Conservation (phyloP, 306 rosid genomes). For the Arachis hypogaea region DNA sequence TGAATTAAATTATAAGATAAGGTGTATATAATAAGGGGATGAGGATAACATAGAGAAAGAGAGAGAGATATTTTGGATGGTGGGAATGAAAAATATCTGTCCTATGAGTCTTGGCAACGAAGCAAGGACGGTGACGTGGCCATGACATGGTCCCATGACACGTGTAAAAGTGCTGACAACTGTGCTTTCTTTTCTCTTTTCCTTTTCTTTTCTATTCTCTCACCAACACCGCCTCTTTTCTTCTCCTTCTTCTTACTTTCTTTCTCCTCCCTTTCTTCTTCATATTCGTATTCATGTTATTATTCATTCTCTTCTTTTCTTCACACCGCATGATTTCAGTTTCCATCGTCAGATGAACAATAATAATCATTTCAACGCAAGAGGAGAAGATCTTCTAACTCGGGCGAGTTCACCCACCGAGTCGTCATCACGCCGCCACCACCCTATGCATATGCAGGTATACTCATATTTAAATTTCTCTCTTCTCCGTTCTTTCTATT, state of each 20-base stretch:
- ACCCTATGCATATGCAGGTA: slow-evolving; percentile 30
- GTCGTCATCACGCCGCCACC: slow-evolving; percentile 2
- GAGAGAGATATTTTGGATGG: slow-evolving; percentile 61
- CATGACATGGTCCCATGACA: slow-evolving; percentile 52
- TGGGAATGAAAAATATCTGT: slow-evolving; percentile 58
- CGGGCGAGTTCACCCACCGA: slow-evolving; percentile 34
- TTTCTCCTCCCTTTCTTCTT: background rate
- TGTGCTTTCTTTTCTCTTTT: slow-evolving; percentile 31
- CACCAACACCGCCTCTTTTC: slow-evolving; percentile 37
- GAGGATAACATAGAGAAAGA: slow-evolving; percentile 28
- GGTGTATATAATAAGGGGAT: background rate
- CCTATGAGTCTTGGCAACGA: background rate
- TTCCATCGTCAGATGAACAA: slow-evolving; percentile 15
- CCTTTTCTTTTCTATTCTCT: slow-evolving; percentile 41
- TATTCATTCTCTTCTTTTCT: background rate
- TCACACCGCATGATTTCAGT: background rate
- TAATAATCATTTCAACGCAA: background rate
- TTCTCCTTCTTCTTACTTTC: background rate
- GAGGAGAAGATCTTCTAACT: slow-evolving; percentile 25
- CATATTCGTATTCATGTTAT: background rate
- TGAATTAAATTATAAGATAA: slow-evolving; percentile 4
- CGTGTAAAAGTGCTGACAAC: slow-evolving; percentile 83
- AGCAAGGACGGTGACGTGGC: slow-evolving; percentile 60
- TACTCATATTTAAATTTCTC: background rate
- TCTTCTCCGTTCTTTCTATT: background rate